phyloP scores from a whole-genome alignment of 257 asterid species.

The Solanum dulcamara region DNA sequence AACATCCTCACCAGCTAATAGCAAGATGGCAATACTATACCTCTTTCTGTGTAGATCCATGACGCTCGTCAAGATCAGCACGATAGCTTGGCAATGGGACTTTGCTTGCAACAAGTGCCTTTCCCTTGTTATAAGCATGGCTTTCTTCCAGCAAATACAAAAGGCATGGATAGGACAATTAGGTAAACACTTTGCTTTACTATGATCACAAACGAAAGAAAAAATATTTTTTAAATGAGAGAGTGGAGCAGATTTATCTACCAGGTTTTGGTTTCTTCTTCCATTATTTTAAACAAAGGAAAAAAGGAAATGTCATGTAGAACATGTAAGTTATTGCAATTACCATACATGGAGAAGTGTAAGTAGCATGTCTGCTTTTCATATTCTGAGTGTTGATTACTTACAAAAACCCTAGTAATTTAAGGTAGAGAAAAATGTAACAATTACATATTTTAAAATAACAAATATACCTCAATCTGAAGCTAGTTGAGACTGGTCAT shows the following conservation, averaged over 20 bases:
- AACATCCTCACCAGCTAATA: background rate
- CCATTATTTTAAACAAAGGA: background rate
- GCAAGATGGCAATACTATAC: constrained; percentile 15
- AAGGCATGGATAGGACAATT: background rate
- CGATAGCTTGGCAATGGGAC: constrained; percentile 86
- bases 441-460: background rate
- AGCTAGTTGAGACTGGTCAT: background rate
- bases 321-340: background rate
- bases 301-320: background rate
- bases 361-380: background rate
- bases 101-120: constrained; percentile 87
- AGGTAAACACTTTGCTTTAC: background rate
- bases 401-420: background rate
- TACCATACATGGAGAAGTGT: background rate
- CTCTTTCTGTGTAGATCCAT: constrained; percentile 86
- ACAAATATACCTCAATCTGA: background rate
- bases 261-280: background rate
- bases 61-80: constrained; percentile 92
- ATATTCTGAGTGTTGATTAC: background rate
- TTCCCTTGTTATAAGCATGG: constrained; percentile 85
- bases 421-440: background rate
- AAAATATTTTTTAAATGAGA: background rate
- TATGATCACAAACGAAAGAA: background rate
- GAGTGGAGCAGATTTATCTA: background rate
- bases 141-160: constrained; percentile 68